Evolutionary conservation across 805 yeast genomes (phyloP), one percentile per base, ranked within the genome.

Genomic region (Candida corydali): DNA sequence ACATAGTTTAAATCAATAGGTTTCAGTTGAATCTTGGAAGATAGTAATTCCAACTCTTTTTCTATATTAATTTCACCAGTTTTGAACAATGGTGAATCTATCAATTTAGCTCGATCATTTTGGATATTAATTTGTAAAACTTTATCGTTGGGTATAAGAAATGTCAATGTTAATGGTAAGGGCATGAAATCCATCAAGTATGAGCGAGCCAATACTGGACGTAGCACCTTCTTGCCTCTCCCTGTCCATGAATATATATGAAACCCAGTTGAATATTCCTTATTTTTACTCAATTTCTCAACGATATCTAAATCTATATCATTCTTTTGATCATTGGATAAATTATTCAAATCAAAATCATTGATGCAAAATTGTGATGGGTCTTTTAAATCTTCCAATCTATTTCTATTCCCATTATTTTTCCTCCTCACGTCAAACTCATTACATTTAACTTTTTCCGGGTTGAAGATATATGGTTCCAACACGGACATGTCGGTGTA

Each of bases 131-230:
- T 29, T 32, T 38, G 28, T 4, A 47, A 22, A 8, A 45, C 26
- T 32, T 43, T 43, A 11, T 36, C 37, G 15, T 40, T 30, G 4
- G 67, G 66, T 11, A 63, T 34, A 9, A 65, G 34, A 11, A 57
- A 44, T 7, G 56, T 50, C n/a, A 69, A 39, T 1, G 62, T 52
- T 14, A 46, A 37, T 2, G 74, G 73, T 11, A 56, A 47, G 1
- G 63, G 61, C 65, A 65, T 65, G 35, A 70, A 65, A 27, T 67
- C 69, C 34, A 65, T 47, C 4, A 73, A 46, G 37, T 57, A 70
- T 9, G 73, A 63, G 37, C 54, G 59, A 3, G 64, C 52, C n/a
- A 64, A 63, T 3, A 66, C 25, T 2, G 52, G 44, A 31, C 65
- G 60, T 16, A 49, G 28, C 4, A 46, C 45, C 30, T 44, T 52